Evolutionary conservation across 257 asterid species (phyloP).

Genomic region (Solanum bulbocastanum): DNA sequence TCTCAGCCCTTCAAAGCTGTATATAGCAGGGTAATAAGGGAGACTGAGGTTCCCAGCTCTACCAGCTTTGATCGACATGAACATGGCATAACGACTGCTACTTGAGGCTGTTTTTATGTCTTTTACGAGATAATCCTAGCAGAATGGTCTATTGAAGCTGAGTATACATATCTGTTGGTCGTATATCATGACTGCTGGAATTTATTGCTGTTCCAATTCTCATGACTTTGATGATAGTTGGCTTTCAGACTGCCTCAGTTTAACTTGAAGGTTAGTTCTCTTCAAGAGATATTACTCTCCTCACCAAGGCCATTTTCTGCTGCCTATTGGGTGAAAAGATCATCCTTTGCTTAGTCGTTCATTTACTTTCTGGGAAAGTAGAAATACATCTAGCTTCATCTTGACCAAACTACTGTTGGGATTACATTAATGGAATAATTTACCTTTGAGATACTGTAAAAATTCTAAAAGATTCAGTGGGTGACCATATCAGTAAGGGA

Average conservation of each 20-base stretch:
- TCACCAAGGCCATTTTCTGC: not conserved
- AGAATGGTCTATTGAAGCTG: conserved; percentile 21
- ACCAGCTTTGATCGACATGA: conserved; percentile 40
- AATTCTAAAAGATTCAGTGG: not conserved
- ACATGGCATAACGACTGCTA: conserved; percentile 32
- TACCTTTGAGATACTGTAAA: not conserved
- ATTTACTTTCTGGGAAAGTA: not conserved
- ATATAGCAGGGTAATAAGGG: conserved; percentile 77
- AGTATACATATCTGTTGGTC: not conserved
- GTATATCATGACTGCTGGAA: not conserved
- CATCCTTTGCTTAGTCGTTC: not conserved
- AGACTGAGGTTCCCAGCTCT: conserved; percentile 58
- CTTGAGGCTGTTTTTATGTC: conserved; percentile 17
- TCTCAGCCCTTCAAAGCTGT: conserved; percentile 86
- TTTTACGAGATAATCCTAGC: conserved; percentile 7
- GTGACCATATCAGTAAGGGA: not conserved
- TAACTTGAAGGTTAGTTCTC: not conserved
- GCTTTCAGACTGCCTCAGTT: not conserved
- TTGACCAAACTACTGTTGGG: not conserved
- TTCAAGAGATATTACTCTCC: not conserved
- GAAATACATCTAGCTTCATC: not conserved
- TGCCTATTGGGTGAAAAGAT: not conserved
- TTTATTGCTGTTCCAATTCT: not conserved
- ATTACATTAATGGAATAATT: not conserved
- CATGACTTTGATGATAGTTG: not conserved